Conservation (phyloP, 345 rosid genomes). For the Populus ilicifolia region DNA sequence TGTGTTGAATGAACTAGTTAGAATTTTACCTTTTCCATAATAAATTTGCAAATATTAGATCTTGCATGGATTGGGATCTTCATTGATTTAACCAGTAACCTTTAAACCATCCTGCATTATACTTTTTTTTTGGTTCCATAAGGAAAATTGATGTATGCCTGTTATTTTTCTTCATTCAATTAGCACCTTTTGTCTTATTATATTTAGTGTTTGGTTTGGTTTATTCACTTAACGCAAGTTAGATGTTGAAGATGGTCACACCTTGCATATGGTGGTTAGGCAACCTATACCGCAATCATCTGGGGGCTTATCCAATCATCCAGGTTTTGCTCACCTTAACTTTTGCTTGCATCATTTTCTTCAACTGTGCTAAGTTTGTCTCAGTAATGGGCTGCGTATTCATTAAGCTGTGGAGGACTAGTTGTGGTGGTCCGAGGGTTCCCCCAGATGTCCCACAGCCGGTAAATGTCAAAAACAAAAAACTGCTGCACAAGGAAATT, state of each 20-base stretch:
- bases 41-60: not conserved
- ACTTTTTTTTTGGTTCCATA: not conserved
- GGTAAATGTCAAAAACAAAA: not conserved
- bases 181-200: not conserved
- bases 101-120: not conserved
- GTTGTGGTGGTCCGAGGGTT: not conserved
- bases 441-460: not conserved
- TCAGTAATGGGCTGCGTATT: not conserved
- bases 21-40: not conserved
- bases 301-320: conserved; percentile 37
- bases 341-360: not conserved
- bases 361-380: not conserved
- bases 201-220: not conserved
- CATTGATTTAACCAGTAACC: not conserved
- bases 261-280: conserved; percentile 78
- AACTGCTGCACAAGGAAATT: not conserved
- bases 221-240: conserved; percentile 36
- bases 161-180: not conserved
- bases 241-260: conserved; percentile 90
- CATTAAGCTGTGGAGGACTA: not conserved
- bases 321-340: conserved; percentile 38
- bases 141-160: not conserved
- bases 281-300: conserved; percentile 50
- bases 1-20: not conserved
- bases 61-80: not conserved